Evolutionary conservation across 2,329 filamentous ascomycete species (phyloP).

Genomic region (Tolypocladium sp.): DNA sequence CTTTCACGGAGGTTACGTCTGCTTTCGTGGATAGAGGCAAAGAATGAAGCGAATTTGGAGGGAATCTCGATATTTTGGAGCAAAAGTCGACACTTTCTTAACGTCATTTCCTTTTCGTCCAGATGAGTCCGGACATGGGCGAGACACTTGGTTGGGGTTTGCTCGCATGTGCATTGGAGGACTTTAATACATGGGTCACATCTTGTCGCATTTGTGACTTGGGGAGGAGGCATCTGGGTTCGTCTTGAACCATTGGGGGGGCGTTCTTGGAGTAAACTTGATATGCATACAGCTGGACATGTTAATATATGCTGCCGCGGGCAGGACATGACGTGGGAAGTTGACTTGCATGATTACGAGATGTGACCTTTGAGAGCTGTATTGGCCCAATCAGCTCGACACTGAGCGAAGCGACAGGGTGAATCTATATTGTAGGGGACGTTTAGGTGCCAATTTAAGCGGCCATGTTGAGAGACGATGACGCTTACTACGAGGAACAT

Average conservation of each 20-base stretch:
- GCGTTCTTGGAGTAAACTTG: not conserved
- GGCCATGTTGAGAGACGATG: no score
- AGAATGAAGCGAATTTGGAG: not conserved
- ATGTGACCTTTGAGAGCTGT: not conserved
- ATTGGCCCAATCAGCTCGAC: not conserved
- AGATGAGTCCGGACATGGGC: not conserved
- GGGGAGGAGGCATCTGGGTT: not conserved
- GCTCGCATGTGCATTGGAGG: not conserved
- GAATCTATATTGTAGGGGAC: no score
- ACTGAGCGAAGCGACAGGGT: no score
- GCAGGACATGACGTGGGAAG: not conserved
- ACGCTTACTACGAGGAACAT: no score
- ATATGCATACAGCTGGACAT: not conserved
- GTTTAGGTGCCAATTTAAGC: no score
- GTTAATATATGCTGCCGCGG: constrained; percentile 1
- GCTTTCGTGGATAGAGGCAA: not conserved
- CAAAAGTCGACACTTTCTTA: not conserved
- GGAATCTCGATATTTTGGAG: not conserved
- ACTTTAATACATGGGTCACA: not conserved
- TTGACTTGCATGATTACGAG: not conserved
- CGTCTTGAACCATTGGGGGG: not conserved
- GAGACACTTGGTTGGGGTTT: not conserved
- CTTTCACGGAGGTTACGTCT: not conserved
- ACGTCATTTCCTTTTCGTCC: not conserved
- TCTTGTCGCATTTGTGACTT: not conserved